Evolutionary conservation across 352 stramenopile genomes (phyloP).

Genomic region (Phytophthora sojae): DNA sequence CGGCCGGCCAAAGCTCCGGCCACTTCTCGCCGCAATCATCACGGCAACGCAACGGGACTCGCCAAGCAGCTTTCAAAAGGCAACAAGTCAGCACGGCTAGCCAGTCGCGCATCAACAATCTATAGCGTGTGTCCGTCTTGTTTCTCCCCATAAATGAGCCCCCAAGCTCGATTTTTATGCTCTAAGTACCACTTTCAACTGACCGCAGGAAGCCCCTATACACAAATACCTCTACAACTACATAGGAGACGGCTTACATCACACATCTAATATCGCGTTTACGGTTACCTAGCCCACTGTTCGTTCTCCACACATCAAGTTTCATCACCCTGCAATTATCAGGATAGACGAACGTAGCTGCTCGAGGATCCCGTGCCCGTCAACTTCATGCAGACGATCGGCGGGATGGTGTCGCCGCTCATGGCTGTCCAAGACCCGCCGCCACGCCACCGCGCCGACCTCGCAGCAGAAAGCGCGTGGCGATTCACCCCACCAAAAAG

Average conservation of each 20-base stretch:
- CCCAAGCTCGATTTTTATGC: slow-evolving; percentile 3
- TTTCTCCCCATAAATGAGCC: slow-evolving; percentile 40
- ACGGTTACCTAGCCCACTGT: too few relatives aligned
- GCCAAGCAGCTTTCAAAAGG: slow-evolving; percentile 10
- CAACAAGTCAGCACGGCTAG: slow-evolving; percentile 23
- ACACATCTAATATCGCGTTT: background rate
- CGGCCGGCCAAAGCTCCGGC: slow-evolving; percentile 11
- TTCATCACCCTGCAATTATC: slow-evolving; percentile 1
- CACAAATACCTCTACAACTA: background rate
- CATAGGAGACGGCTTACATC: background rate
- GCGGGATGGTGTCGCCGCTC: slow-evolving; percentile 15
- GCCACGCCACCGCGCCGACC: slow-evolving; percentile 15
- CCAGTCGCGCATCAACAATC: slow-evolving; percentile 10
- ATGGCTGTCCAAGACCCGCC: slow-evolving; percentile 7
- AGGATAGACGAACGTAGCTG: slow-evolving; percentile 1
- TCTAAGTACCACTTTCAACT: slow-evolving; percentile 27
- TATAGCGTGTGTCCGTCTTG: slow-evolving; percentile 14
- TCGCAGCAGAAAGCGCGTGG: background rate
- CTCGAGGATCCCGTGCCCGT: background rate
- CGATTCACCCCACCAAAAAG: background rate
- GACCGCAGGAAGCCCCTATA: slow-evolving; percentile 3
- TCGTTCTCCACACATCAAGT: background rate
- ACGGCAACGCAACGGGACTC: slow-evolving; percentile 5
- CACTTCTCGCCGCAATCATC: slow-evolving; percentile 21
- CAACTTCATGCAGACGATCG: slow-evolving; percentile 24